These are phyloP conservation scores for Dendrocalamus sinicus DNA, from an alignment of 176 grass and related monocot genomes.

Conservation along the genomic window DNA sequence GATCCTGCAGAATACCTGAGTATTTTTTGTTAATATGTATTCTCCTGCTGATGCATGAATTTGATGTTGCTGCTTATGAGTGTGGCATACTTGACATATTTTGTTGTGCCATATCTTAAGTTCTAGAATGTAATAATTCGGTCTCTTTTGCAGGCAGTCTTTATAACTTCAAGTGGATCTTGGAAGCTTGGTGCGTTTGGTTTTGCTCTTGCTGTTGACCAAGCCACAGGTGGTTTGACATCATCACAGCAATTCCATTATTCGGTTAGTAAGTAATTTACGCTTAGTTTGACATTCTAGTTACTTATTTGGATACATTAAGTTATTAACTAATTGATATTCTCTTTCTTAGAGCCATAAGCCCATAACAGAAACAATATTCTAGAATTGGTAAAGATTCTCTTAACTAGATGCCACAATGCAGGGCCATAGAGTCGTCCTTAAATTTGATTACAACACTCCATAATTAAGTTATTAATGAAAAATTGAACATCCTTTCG, in stretches of 20 bases:
- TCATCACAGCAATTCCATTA: slow-evolving; percentile 90
- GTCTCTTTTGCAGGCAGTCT: slow-evolving; percentile 70
- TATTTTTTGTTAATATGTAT: slow-evolving; percentile 1
- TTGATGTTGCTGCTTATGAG: slow-evolving; percentile 24
- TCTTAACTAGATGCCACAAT: slow-evolving; percentile 1
- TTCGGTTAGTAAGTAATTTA: slow-evolving; percentile 71
- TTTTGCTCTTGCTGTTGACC: slow-evolving; percentile 85
- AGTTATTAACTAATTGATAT: slow-evolving; percentile 13
- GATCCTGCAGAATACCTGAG: not conserved
- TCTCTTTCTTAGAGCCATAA: not conserved
- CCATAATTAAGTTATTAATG: not conserved
- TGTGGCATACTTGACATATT: not conserved
- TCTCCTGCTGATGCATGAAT: slow-evolving; percentile 10
- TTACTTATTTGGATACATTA: slow-evolving; percentile 24
- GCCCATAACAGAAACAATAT: slow-evolving; percentile 7
- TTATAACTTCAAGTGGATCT: slow-evolving; percentile 95
- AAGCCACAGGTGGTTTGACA: slow-evolving; percentile 76
- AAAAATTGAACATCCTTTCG: slow-evolving; percentile 3
- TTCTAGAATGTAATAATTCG: slow-evolving; percentile 5
- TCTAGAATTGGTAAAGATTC: not conserved
- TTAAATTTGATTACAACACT: slow-evolving; percentile 7
- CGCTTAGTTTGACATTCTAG: slow-evolving; percentile 24
- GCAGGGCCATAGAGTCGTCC: not conserved
- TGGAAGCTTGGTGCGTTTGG: slow-evolving; percentile 99
- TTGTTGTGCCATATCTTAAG: not conserved